Evolutionary conservation across 2,329 filamentous ascomycete genomes (phyloP), one percentile per base, ranked within the genome.

Genomic region (Chaetomium sp.): DNA sequence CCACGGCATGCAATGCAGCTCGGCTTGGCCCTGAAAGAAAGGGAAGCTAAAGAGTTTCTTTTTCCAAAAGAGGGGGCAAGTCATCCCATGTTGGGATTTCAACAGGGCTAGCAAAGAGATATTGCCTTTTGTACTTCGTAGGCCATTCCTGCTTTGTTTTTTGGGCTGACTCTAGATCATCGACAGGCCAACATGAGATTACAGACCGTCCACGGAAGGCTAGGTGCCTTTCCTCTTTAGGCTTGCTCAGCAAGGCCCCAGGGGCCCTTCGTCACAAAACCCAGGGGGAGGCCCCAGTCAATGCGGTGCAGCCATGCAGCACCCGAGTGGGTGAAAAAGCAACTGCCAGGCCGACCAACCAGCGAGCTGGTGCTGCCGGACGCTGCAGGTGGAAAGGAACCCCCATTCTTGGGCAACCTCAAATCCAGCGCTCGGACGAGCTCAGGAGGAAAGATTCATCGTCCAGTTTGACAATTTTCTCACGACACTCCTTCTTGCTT

Each of bases 321-420:
- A 36, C 35, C 34, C 35, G 19, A 43, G 49, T 44, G 49, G 46
- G 53, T 42, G 34, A 44, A 55, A 59, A 59, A 53, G 47, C 51
- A 50, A 54, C n/a, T 47, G 57, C 54, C 57, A 56, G 52, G 57
- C 49, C 10, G 6, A 38, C 33, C 48, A 54, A 48, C 54, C 54
- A 54, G 53, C 48, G 35, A 43, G 33, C 50, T 46, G n/a, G 34
- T 34, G 43, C 34, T 38, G 36, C 46, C 41, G n/a, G 37, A 11
- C 10, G 37, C 34, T 33, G 41, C 40, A 40, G 11, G 37, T 38
- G 14, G 49, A 46, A 40, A 49, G 44, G 45, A 43, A 54, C 44
- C 56, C 56, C 52, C 34, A 46, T 47, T 38, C 49, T 49, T 44
- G 40, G 53, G 27, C 36, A 7, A 33, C 14, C 32, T n/a, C 47